Conservation (phyloP, 1,284 basidiomycete genomes). For the Ceratobasidium sp. region DNA sequence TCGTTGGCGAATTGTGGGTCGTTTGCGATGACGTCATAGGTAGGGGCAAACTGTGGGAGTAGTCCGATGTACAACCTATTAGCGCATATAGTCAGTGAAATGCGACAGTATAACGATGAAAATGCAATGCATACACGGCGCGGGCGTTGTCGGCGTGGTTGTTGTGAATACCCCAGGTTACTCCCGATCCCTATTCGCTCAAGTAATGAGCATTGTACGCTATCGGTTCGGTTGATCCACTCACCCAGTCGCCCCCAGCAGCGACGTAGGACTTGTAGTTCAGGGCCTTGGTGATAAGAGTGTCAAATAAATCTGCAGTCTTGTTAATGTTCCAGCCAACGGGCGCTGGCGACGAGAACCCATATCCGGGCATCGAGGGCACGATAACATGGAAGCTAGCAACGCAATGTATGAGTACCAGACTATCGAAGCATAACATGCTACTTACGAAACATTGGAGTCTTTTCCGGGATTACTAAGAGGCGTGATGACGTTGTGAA, state of each 20-base stretch:
- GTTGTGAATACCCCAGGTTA: conserved; percentile 44
- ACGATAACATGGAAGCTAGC: conserved; percentile 46
- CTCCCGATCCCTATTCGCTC: conserved; percentile 24
- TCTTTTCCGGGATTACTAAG: conserved; percentile 17
- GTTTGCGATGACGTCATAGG: neutral
- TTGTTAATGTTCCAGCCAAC: conserved; percentile 34
- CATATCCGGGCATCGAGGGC: conserved; percentile 47
- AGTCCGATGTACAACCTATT: conserved; percentile 39
- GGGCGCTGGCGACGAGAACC: conserved; percentile 43
- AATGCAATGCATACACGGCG: conserved; percentile 19
- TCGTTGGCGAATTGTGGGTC: conserved; percentile 28
- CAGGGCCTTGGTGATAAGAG: conserved; percentile 42
- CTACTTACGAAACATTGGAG: conserved; percentile 30
- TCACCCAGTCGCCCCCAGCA: conserved; percentile 45
- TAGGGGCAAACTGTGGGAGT: conserved; percentile 25
- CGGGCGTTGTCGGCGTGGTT: conserved; percentile 6
- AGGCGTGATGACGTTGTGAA: conserved; percentile 37
- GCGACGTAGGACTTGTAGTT: conserved; percentile 43
- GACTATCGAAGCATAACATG: neutral
- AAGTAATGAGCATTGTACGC: neutral
- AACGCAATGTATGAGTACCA: neutral
- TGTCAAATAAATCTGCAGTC: conserved; percentile 45
- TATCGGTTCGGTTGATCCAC: neutral
- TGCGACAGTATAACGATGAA: neutral
- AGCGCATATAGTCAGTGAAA: neutral